phyloP scores from a whole-genome alignment of 2,329 filamentous ascomycete genomes.

The Penicillium sp. region DNA sequence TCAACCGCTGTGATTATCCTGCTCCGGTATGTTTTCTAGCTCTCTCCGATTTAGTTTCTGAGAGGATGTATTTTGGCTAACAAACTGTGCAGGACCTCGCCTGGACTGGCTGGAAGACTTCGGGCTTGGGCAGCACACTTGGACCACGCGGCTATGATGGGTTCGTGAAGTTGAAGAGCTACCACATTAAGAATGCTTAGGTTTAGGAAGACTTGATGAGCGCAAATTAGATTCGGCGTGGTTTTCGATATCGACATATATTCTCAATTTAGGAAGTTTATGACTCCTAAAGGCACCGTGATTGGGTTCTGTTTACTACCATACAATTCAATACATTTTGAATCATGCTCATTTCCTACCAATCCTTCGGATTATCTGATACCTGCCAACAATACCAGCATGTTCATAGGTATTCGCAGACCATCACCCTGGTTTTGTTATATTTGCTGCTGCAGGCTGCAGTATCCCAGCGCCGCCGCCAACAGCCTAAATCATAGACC shows the following conservation, averaged over 20 bases:
- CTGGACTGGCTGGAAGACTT: constrained; percentile 95
- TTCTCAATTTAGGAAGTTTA: neutral
- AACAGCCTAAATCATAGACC: neutral
- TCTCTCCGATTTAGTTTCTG: neutral
- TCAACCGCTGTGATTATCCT: constrained; percentile 88
- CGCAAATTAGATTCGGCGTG: neutral
- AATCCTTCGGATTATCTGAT: no score
- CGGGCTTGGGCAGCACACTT: constrained; percentile 82
- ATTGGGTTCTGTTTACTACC: no score
- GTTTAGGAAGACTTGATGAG: neutral
- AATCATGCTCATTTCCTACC: no score
- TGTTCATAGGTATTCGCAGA: neutral
- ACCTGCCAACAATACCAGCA: neutral
- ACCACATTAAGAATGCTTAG: constrained; percentile 64
- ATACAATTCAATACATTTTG: no score
- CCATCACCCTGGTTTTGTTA: neutral
- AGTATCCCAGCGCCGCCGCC: neutral
- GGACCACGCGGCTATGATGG: constrained; percentile 87
- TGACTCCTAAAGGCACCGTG: neutral
- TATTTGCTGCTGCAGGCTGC: neutral
- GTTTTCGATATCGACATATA: no score
- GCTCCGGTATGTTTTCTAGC: constrained; percentile 67
- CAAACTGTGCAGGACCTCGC: constrained; percentile 67
- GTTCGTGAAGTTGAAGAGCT: constrained; percentile 92
- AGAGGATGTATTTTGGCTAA: neutral